Base-by-base conservation (phyloP, 2,329 filamentous ascomycete genomes). In the Laburnicola sp. region DNA sequence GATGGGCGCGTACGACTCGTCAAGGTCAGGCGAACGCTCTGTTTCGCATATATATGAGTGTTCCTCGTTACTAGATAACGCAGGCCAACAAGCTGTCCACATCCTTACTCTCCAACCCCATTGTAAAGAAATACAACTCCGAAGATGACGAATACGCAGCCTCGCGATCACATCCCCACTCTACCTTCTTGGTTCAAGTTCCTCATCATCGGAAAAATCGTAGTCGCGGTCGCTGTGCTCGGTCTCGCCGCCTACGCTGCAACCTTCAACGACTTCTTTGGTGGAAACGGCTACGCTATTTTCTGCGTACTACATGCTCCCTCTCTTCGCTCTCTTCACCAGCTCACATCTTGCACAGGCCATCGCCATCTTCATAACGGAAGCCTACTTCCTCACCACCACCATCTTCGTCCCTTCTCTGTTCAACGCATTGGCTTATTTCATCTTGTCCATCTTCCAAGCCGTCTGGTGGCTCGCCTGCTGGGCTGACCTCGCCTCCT, bases 401-500 rank as follows among this genome's bases (percentile, higher is more conserved):
- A 52, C 50, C 4, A 21, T 26, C 5, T 34, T 43, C 11, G 21
- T 52, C 37, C 37, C 50, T 7, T 3, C 10, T 8, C 10, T 35
- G n/a, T 52, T 43, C 45, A 52, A 52, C 31, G 36, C 37, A 22
- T 52, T 44, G 50, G 50, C 32, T 2, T 43, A 48, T 27, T 45
- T 52, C 25, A 31, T 52, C 25, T 21, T 52, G 22, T 39, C 36
- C 10, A 9, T 38, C 27, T 48, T 52, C 32, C 44, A 42, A 21
- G 45, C 48, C 23, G 39, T 52, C 44, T 52, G 50, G 50, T 52
- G 50, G 50, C 50, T 52, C 2, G 21, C 50, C 8, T 52, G 50
- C 32, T 52, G 50, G 50, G 50, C 50, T 8, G 31, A 48, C 28
- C 50, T 52, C 37, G 50, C 50, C 3, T 31, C 45, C 4, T 52